These are phyloP conservation scores for Alternaria postmessia DNA, from an alignment of 2,329 filamentous ascomycete genomes.

Conservation along the genomic window DNA sequence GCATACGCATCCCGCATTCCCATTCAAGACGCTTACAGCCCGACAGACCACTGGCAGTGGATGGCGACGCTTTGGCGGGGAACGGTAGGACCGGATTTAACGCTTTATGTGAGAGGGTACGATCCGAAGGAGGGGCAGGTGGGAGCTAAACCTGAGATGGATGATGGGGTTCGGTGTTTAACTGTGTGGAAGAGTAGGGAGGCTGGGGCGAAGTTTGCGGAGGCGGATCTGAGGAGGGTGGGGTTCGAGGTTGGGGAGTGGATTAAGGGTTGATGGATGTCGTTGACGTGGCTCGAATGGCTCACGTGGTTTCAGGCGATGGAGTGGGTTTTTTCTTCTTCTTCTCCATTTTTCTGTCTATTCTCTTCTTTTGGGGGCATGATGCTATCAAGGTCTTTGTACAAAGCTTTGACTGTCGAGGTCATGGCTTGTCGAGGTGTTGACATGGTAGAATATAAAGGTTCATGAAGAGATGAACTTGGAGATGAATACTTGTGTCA, in stretches of 20 bases:
- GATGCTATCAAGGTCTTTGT: not conserved
- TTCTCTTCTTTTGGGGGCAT: not conserved
- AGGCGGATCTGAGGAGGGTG: conserved; percentile 71
- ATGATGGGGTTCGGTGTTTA: conserved; percentile 51
- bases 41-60: conserved; percentile 97
- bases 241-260: conserved; percentile 91
- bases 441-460: not conserved
- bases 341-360: not conserved
- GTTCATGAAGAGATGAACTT: not conserved
- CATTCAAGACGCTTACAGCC: conserved; percentile 78
- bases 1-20: conserved; percentile 75
- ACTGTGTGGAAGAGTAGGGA: conserved; percentile 48
- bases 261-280: conserved; percentile 55
- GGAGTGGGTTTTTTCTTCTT: not conserved
- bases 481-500: too few species aligned
- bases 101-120: conserved; percentile 67
- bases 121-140: conserved; percentile 36
- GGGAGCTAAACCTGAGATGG: conserved; percentile 53
- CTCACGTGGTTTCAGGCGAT: not conserved
- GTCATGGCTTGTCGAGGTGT: not conserved
- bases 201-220: conserved; percentile 43
- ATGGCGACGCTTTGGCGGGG: conserved; percentile 93
- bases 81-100: conserved; percentile 81
- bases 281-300: not conserved
- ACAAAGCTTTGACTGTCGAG: not conserved